These are phyloP conservation scores for Manihot esculenta DNA, from an alignment of 441 rosid genomes.

Conservation along the genomic window DNA sequence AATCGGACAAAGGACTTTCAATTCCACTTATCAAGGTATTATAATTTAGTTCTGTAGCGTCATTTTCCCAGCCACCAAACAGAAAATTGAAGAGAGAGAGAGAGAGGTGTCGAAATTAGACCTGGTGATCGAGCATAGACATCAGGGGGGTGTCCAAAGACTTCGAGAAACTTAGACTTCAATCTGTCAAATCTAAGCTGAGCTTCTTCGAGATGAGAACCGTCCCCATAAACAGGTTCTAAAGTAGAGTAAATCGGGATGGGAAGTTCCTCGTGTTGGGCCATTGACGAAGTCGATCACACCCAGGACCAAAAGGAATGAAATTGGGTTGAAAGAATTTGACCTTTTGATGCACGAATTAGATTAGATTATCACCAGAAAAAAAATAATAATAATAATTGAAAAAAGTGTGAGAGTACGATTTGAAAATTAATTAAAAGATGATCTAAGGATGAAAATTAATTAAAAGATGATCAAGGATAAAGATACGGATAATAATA, in stretches of 20 bases:
- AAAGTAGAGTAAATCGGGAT: constrained; percentile 64
- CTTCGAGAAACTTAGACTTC: constrained; percentile 53
- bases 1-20: no score
- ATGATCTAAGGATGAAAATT: no score
- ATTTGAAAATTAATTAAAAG: no score
- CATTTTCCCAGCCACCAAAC: constrained; percentile 1
- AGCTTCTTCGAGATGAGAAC: constrained; percentile 78
- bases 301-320: no score
- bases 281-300: constrained; percentile 50
- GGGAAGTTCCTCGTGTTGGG: constrained; percentile 62
- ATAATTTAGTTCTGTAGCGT: not conserved
- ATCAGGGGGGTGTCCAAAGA: constrained; percentile 64
- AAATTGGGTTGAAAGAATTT: no score
- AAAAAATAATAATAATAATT: no score
- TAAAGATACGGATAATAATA: no score
- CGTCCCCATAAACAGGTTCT: constrained; percentile 66
- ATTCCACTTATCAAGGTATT: not conserved
- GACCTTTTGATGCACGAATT: no score
- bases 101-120: no score
- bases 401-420: no score
- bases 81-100: not conserved
- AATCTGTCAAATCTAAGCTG: constrained; percentile 61
- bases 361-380: no score
- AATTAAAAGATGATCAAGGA: no score
- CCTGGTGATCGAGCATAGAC: constrained; percentile 91